Base-by-base conservation (phyloP, 139 green algal species). In the Chlorella ohadii region DNA sequence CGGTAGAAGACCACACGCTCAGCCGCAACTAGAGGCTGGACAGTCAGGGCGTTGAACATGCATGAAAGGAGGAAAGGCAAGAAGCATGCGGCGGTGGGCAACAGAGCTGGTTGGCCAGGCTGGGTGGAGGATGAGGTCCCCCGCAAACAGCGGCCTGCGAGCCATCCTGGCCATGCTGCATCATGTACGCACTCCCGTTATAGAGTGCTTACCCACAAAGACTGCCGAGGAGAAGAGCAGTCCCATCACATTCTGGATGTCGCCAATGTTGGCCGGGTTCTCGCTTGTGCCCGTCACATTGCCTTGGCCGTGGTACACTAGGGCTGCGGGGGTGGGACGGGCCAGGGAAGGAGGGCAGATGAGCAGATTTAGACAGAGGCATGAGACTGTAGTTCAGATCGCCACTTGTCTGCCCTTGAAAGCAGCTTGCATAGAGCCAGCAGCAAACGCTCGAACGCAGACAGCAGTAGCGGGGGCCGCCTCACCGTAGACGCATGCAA, bases 1-100 rank as follows among this genome's bases (percentile, higher is more conserved):
- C 90, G 72, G 83, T 94, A 95, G 77, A 87, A 95, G 19, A 94
- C 90, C 27, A 80, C 28, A 3, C 90, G 87, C 86, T 94, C 90
- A 3, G 72, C 79, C 12, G 65, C 61, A 0, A 93, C 67, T 4
- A 92, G 79, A 0, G 91, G 91, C 88, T 94, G 87, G 2, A 91
- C 87, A 28, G 84, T 85, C 68, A 92, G 90, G 59, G 78, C 63
- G 39, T 92, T 92, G 80, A 91, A 92, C 83, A 92, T 92, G 71
- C 89, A 85, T 78, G 73, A 36, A 61, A 73, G 82, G 0, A 76
- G 63, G 70, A 65, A n/a, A 82, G 51, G 74, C 31, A 70, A 70
- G 47, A 12, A 25, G 25, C 25, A 66, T 36, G 44, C 38, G 41
- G 39, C n/a, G 28, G n/a, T n/a, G n/a, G n/a, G n/a, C n/a, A n/a